Percentiles rank a stretch among this genome's conserved stretches.
Evolutionary conservation across 2,329 filamentous ascomycete species (phyloP).

Genomic region (Ophiosphaerella korrae): DNA sequence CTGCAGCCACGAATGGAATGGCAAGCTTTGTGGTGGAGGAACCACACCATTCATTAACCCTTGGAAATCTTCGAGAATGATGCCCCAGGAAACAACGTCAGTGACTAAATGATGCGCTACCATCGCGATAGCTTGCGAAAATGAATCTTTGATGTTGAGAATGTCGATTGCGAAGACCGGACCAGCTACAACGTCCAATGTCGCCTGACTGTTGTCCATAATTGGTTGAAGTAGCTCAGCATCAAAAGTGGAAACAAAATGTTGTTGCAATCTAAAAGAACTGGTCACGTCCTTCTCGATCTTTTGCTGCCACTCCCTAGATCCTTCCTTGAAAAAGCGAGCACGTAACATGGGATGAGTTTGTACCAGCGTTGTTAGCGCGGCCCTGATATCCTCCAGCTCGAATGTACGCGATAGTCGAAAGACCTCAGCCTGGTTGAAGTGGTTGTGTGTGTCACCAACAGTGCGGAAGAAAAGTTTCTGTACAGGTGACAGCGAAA

Average conservation of each 20-base stretch:
- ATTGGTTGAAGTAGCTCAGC: constrained; percentile 23
- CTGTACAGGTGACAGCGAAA: constrained; percentile 40
- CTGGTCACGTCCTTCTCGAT: constrained; percentile 28
- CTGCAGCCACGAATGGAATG: constrained; percentile 46
- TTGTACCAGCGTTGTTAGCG: constrained; percentile 38
- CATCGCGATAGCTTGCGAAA: constrained; percentile 43
- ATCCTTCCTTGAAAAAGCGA: constrained; percentile 39
- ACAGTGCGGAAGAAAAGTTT: constrained; percentile 35
- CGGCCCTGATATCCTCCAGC: constrained; percentile 28
- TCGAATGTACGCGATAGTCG: constrained; percentile 31
- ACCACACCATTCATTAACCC: constrained; percentile 34
- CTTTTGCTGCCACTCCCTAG: constrained; percentile 40
- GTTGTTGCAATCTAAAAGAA: constrained; percentile 34
- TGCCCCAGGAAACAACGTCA: constrained; percentile 48
- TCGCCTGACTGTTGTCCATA: constrained; percentile 37
- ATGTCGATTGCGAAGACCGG: constrained; percentile 52
- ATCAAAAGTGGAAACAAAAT: constrained; percentile 16
- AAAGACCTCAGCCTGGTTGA: constrained; percentile 41
- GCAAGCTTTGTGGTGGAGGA: constrained; percentile 35
- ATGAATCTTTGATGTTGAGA: constrained; percentile 43
- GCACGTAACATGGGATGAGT: constrained; percentile 50
- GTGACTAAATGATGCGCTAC: constrained; percentile 46
- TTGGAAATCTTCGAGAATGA: constrained; percentile 47
- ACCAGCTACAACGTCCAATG: constrained; percentile 40
- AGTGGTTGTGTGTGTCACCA: constrained; percentile 32